Evolutionary conservation across 441 rosid species (phyloP).

Genomic region (Croton setiger): DNA sequence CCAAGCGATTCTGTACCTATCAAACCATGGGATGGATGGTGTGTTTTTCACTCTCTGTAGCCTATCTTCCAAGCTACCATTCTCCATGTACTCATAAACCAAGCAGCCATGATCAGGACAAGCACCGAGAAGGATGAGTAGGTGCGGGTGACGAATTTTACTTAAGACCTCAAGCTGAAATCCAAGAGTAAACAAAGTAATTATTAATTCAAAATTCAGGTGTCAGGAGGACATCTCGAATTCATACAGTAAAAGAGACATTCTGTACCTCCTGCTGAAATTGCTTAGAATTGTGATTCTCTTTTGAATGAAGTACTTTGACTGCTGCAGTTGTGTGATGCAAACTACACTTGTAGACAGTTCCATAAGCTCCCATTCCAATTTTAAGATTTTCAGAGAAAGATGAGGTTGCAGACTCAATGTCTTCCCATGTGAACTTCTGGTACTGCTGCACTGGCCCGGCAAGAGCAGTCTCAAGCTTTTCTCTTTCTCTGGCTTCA

Average conservation of each 20-base stretch:
- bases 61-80: constrained; percentile 81
- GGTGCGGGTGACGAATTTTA: constrained; percentile 81
- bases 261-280: constrained; percentile 78
- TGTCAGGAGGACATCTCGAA: neutral
- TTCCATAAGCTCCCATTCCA: constrained; percentile 89
- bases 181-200: constrained; percentile 15
- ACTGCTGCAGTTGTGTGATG: constrained; percentile 81
- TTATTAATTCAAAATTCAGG: constrained; percentile 12
- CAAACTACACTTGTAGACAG: constrained; percentile 67
- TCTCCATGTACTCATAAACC: constrained; percentile 86
- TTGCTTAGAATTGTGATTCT: constrained; percentile 50
- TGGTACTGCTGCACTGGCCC: constrained; percentile 49
- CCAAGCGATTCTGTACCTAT: constrained; percentile 78
- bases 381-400: constrained; percentile 72
- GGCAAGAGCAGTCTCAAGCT: constrained; percentile 52
- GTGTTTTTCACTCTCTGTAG: constrained; percentile 43
- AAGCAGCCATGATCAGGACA: constrained; percentile 72
- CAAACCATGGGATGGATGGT: constrained; percentile 80
- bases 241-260: neutral
- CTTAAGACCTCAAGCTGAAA: constrained; percentile 80
- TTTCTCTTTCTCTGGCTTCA: constrained; percentile 65
- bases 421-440: constrained; percentile 77
- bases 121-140: constrained; percentile 92
- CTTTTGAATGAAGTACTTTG: constrained; percentile 74
- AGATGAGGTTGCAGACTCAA: constrained; percentile 65